Conservation (phyloP, 1,284 basidiomycete species). For the Ceratobasidium sp. region DNA sequence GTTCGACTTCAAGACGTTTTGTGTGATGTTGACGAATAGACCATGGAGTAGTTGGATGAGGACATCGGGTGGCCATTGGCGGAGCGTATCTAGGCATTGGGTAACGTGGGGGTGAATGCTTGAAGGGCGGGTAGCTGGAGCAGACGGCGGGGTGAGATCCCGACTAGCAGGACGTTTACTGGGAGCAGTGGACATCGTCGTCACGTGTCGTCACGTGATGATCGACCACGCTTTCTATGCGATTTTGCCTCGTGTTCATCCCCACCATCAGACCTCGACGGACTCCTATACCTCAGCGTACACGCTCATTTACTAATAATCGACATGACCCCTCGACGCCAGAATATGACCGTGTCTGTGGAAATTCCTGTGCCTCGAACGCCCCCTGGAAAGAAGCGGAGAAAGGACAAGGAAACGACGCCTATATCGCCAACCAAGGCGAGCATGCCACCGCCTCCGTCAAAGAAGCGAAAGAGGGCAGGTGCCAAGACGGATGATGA, state of each 20-base stretch:
- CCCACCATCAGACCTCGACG: neutral
- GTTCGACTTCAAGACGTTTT: no score
- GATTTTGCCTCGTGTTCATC: neutral
- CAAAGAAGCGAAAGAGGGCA: conserved; percentile 17
- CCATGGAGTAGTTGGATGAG: no score
- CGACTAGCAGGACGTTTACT: no score
- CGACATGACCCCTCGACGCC: conserved; percentile 18
- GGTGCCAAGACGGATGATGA: conserved; percentile 23
- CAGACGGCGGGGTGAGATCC: no score
- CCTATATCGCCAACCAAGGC: conserved; percentile 6
- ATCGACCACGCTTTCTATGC: neutral
- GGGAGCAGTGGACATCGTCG: no score
- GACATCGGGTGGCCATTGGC: no score
- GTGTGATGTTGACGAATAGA: no score
- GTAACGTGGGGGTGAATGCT: no score
- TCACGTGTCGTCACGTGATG: neutral
- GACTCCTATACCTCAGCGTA: neutral
- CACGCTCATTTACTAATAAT: neutral
- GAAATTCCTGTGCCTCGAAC: conserved; percentile 19
- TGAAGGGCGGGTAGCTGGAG: no score
- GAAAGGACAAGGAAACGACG: neutral
- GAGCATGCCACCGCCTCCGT: conserved; percentile 5
- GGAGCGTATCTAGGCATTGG: no score
- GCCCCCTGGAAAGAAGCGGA: conserved; percentile 4
- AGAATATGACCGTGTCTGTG: conserved; percentile 22